Conservation (phyloP, 108 stramenopile genomes). For the Aurantiochytrium sp. region DNA sequence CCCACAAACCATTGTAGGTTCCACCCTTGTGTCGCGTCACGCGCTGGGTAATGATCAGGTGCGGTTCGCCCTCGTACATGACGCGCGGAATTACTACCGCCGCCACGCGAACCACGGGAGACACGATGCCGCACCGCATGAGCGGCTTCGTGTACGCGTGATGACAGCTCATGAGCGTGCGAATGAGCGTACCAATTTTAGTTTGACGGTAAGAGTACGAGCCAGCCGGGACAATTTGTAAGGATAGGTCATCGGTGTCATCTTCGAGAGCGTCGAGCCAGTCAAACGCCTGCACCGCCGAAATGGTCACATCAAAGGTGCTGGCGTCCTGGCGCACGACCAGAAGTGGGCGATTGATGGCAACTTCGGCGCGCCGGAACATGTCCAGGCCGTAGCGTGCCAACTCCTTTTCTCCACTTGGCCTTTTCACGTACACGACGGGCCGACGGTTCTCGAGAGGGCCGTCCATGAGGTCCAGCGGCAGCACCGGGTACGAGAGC, state of each 20-base stretch:
- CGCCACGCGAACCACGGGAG: background rate
- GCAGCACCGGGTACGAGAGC: slow-evolving; percentile 6
- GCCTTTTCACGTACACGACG: background rate
- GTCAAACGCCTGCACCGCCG: background rate
- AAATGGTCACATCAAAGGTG: background rate
- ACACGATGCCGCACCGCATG: background rate
- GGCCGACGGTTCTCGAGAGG: background rate
- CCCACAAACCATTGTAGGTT: background rate
- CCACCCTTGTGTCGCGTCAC: background rate
- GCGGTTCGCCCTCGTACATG: background rate
- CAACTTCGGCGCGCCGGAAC: background rate
- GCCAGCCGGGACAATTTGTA: background rate
- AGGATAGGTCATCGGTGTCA: background rate
- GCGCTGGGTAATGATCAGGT: background rate
- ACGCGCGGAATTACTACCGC: background rate
- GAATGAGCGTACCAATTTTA: background rate
- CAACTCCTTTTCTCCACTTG: background rate
- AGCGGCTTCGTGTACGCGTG: background rate
- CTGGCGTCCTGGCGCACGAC: background rate
- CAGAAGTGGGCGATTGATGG: background rate
- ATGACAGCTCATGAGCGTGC: background rate
- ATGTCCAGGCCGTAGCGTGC: slow-evolving; percentile 10
- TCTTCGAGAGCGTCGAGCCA: background rate
- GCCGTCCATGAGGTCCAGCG: background rate
- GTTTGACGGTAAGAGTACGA: background rate